These are phyloP conservation scores for Erythrophleum ivorense DNA, from an alignment of 331 rosid genomes.

Conservation along the genomic window DNA sequence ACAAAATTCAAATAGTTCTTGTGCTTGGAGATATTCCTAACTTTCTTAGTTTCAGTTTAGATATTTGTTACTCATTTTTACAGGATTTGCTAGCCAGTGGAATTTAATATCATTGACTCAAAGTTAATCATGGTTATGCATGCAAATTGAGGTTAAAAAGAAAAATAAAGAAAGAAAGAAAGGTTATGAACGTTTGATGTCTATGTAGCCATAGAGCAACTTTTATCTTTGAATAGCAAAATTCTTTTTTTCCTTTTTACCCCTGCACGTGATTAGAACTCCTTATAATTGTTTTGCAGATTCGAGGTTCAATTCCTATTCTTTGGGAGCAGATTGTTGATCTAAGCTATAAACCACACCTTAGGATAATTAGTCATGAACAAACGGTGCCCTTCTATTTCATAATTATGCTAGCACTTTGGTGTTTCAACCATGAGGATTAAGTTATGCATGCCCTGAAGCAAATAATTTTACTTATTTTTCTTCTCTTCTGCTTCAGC, in stretches of 20 bases:
- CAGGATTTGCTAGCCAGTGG: background rate
- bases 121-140: constrained; percentile 9
- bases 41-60: background rate
- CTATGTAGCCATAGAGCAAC: constrained; percentile 3
- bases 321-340: constrained; percentile 99
- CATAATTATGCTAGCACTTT: constrained; percentile 5
- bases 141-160: background rate
- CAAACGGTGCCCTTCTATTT: constrained; percentile 62
- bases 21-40: background rate
- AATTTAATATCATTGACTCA: constrained; percentile 14
- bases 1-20: constrained; percentile 1
- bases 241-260: background rate
- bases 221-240: constrained; percentile 10
- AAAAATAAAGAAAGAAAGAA: background rate
- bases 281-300: constrained; percentile 52
- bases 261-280: constrained; percentile 2
- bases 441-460: constrained; percentile 27
- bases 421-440: constrained; percentile 34
- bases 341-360: constrained; percentile 88
- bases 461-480: constrained; percentile 16
- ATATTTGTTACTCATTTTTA: constrained; percentile 15
- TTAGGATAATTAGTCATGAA: constrained; percentile 70
- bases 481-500: constrained; percentile 46
- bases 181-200: constrained; percentile 24
- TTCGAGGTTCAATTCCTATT: constrained; percentile 91